Percentiles rank a stretch among this genome's conserved stretches.
Evolutionary conservation across 2,329 filamentous ascomycete genomes (phyloP).

Genomic region (Pseudomassariella vexata): DNA sequence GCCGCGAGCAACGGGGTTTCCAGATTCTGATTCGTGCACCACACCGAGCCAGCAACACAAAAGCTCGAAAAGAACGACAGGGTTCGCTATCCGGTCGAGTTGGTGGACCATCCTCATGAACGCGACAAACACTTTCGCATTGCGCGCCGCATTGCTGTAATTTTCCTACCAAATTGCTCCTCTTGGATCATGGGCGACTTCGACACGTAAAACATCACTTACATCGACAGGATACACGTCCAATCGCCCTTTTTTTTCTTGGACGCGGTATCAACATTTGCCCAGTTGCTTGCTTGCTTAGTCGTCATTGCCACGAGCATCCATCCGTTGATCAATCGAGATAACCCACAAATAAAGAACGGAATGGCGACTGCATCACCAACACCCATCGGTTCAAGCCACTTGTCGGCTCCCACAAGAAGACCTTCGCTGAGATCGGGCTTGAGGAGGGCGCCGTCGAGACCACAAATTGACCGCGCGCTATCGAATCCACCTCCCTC

Average conservation of each 20-base stretch:
- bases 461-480: conserved; percentile 37
- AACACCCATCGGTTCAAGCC: conserved; percentile 45
- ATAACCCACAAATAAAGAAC: conserved; percentile 6
- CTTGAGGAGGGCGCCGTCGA: conserved; percentile 42
- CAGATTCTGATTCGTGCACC: too few relatives aligned
- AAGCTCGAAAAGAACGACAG: too few relatives aligned
- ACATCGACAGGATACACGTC: conserved; percentile 22
- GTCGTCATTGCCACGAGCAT: too few relatives aligned
- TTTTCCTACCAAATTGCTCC: conserved; percentile 25
- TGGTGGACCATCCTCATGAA: conserved; percentile 9
- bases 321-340: background rate
- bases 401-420: conserved; percentile 39
- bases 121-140: conserved; percentile 21
- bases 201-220: conserved; percentile 34
- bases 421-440: conserved; percentile 53
- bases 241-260: conserved; percentile 6
- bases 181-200: conserved; percentile 30
- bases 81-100: conserved; percentile 3
- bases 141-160: conserved; percentile 29
- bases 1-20: too few relatives aligned
- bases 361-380: conserved; percentile 21
- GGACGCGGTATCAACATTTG: too few relatives aligned
- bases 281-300: conserved; percentile 21
- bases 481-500: conserved; percentile 36
- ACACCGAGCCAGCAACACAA: too few relatives aligned